phyloP scores from a whole-genome alignment of 1,284 basidiomycete species.

The Rhodotorula sp. region DNA sequence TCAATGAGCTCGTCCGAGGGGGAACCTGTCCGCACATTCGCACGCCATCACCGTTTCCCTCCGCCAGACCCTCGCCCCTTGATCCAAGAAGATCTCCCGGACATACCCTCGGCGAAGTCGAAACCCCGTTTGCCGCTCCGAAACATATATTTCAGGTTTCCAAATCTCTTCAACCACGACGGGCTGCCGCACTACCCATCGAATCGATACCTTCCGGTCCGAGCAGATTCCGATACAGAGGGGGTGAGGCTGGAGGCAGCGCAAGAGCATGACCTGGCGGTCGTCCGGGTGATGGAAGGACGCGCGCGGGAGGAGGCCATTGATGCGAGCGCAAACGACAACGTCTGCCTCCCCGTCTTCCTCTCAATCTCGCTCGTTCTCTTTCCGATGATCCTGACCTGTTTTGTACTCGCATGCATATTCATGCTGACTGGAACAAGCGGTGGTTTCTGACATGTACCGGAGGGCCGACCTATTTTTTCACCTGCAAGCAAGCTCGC shows the following conservation, averaged over 20 bases:
- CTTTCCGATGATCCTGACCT: neutral
- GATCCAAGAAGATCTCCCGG: neutral
- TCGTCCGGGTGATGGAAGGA: too few species aligned
- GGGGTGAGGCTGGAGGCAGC: too few species aligned
- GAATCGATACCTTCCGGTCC: constrained; percentile 20
- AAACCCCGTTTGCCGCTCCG: neutral
- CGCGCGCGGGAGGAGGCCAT: neutral
- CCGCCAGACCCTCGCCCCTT: too few species aligned
- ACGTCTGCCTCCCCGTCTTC: neutral
- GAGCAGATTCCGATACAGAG: neutral
- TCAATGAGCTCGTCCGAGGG: too few species aligned
- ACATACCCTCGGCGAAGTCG: neutral
- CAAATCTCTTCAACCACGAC: neutral
- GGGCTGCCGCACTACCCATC: constrained; percentile 2
- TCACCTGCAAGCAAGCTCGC: too few species aligned
- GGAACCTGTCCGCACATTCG: too few species aligned
- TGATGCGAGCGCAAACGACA: neutral
- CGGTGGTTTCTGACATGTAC: too few species aligned
- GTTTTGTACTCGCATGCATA: neutral
- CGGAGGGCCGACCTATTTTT: too few species aligned
- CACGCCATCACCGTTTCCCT: too few species aligned
- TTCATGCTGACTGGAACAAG: neutral
- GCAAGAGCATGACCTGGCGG: too few species aligned
- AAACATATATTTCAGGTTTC: constrained; percentile 18
- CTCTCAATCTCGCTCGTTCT: neutral